Evolutionary conservation across 257 asterid species (phyloP), one percentile per base, ranked within the genome.

Genomic region (Solanum etuberosum): DNA sequence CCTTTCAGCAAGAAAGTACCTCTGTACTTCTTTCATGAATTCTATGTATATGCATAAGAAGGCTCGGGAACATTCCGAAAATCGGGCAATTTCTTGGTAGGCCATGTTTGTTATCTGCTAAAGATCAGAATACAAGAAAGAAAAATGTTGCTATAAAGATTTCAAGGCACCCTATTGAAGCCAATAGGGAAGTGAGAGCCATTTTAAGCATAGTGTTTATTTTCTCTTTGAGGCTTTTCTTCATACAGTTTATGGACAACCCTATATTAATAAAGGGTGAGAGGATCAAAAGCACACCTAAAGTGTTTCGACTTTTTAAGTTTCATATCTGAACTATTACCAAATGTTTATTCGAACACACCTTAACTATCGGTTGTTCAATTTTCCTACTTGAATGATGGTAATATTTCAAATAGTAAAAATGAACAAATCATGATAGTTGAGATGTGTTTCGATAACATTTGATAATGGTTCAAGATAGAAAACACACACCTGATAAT

Each of bases 1-100:
- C 96, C 96, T 85, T 63, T 89, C 89, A 92, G 40, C 31, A 86
- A 88, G 57, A 85, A 91, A n/a, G 94, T 93, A 20, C 92, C 90
- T 86, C 74, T 0, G 89, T 71, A 82, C 90, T 87, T n/a, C 18
- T 40, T 5, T 90, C 91, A 77, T 93, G 95, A 43, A 91, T 89
- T 1, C 86, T 88, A 32, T 91, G 86, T 9, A 90, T 71, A 71
- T 90, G 43, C 3, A 81, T 71, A 8, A 90, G 76, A 15, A 92
- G 88, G 29, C 68, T 20, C 4, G 89, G 93, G 65, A 92, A 82
- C 92, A 88, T 90, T 20, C 95, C 94, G 15, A 93, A 35, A 11
- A 92, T 2, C 11, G 93, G 94, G 85, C 74, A 85, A 23, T 89
- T 93, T 81, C 87, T 80, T 4, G 88, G 37, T 14, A 42, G 25